These are phyloP conservation scores for Colletotrichum siamense DNA, from an alignment of 2,329 filamentous ascomycete genomes.

Conservation along the genomic window DNA sequence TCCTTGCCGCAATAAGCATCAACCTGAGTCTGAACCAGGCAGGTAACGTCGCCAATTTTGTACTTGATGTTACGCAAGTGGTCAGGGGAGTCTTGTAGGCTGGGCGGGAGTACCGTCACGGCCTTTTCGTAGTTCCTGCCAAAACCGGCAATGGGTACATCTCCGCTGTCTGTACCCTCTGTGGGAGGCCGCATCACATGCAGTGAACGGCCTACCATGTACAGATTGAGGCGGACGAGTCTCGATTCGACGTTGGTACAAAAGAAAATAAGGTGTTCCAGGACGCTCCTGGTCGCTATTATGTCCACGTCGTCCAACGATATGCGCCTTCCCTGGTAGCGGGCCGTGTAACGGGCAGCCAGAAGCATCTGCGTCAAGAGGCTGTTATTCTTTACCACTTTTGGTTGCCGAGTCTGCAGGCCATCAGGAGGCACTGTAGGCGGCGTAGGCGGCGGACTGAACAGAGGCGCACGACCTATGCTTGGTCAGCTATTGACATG, in stretches of 20 bases:
- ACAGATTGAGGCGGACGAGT: neutral
- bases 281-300: slow-evolving; percentile 29
- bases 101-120: neutral
- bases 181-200: neutral
- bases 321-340: slow-evolving; percentile 25
- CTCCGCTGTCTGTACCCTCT: neutral
- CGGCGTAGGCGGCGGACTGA: neutral
- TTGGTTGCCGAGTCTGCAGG: accelerated
- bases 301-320: slow-evolving; percentile 33
- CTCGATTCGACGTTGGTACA: neutral
- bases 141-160: neutral
- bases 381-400: neutral
- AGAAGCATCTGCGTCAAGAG: slow-evolving; percentile 32
- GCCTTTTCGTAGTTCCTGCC: neutral
- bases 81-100: neutral
- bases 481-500: neutral
- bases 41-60: neutral
- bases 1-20: neutral
- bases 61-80: neutral
- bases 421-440: neutral
- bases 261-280: neutral
- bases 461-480: neutral
- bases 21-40: neutral
- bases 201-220: neutral
- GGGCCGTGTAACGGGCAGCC: slow-evolving; percentile 23